Percentiles rank a stretch among this genome's conserved stretches.
These are phyloP conservation scores for Aspergillus pseudonomiae DNA, from an alignment of 2,329 filamentous ascomycete genomes.

Conservation along the genomic window DNA sequence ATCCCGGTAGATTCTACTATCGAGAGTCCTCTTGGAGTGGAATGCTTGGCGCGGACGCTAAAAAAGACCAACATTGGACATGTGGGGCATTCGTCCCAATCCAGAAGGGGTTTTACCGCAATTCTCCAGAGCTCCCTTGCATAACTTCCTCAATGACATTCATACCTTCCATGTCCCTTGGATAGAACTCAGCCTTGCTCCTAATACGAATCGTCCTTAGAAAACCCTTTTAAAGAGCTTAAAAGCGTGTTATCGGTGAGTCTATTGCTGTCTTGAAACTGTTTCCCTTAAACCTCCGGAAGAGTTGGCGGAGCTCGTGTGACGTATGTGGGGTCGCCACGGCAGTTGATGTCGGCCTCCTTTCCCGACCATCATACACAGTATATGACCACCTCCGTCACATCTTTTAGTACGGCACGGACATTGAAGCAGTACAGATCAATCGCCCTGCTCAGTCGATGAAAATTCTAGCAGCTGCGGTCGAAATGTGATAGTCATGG, in stretches of 20 bases:
- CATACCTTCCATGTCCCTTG: neutral
- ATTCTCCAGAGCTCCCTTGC: neutral
- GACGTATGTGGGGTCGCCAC: slow-evolving; percentile 14
- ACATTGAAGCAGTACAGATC: neutral
- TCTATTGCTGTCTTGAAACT: neutral
- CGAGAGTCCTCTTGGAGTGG: neutral
- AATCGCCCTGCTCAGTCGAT: neutral
- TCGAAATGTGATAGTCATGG: slow-evolving; percentile 19
- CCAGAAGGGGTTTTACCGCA: neutral
- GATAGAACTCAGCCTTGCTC: neutral
- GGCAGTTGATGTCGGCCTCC: slow-evolving; percentile 22
- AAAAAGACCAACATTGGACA: neutral
- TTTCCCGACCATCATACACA: neutral
- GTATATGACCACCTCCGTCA: neutral
- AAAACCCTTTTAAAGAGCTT: too few relatives aligned
- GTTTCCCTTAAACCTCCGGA: neutral
- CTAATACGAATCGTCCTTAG: neutral
- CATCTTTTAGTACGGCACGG: neutral
- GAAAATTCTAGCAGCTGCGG: neutral
- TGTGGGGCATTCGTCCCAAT: neutral
- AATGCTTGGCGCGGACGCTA: neutral
- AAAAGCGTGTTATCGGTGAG: neutral
- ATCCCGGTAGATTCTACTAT: too few relatives aligned
- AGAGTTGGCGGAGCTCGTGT: neutral
- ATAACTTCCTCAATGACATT: neutral